Conservation (phyloP, 2,329 filamentous ascomycete genomes). For the Claviceps capensis region DNA sequence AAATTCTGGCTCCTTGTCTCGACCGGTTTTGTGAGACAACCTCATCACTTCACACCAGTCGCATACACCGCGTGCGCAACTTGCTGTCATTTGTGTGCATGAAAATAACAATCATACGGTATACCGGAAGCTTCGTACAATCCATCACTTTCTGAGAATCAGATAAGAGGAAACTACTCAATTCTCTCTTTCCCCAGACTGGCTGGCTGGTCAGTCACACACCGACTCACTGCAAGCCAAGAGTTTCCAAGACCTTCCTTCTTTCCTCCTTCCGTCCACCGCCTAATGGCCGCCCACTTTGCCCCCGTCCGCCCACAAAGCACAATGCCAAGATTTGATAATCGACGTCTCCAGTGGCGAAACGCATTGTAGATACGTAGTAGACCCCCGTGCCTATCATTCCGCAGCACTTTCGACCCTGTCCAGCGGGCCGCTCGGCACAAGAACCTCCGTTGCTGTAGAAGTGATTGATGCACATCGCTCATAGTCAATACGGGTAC, state of each 20-base stretch:
- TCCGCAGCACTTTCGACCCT: constrained; percentile 55
- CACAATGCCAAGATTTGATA: not conserved
- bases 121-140: not conserved
- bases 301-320: not conserved
- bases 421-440: constrained; percentile 22
- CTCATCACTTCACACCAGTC: not conserved
- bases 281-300: not conserved
- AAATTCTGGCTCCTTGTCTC: not conserved
- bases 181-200: not conserved
- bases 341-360: constrained; percentile 17
- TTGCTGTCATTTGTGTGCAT: not conserved
- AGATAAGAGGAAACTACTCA: not conserved
- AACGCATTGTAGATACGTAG: constrained; percentile 27
- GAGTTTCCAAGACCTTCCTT: constrained; percentile 36
- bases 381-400: constrained; percentile 29
- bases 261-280: not conserved
- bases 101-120: not conserved
- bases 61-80: not conserved
- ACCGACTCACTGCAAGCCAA: constrained; percentile 32
- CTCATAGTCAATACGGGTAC: constrained; percentile 40
- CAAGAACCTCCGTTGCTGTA: not conserved
- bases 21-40: not conserved
- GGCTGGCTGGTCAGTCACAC: too few relatives aligned
- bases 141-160: not conserved
- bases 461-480: constrained; percentile 29